Evolutionary conservation across 495 filamentous ascomycete genomes (phyloP), one percentile per base, ranked within the genome.

Genomic region (Immersiella caudata): DNA sequence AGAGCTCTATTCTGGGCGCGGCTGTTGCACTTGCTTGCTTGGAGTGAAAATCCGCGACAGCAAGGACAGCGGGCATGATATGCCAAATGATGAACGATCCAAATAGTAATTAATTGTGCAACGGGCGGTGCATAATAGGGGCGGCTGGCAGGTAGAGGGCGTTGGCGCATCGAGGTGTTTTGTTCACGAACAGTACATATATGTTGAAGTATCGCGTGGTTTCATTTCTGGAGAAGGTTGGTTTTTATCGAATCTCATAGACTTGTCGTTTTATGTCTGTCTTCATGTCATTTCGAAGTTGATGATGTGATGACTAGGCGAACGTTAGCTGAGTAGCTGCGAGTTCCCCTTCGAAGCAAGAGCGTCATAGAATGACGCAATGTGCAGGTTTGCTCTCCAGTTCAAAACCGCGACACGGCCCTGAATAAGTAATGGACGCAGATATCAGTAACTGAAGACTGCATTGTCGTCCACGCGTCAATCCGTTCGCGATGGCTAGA

Each of bases 1-100:
- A 90, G 77, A 88, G 86, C 68, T 86, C 86, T 6, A 75, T 90
- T 58, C 80, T 86, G 6, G 88, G 88, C 9, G 88, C 88, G 6
- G 88, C 88, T 0, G 86, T 90, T 6, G 85, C 86, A 21, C 79
- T 85, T 21, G 82, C 82, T 33, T 85, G 82, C 69, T 72, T 83
- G 11, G 68, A 77, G 22, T 60, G 36, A 65, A 25, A 2, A n/a
- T 14, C 16, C 29, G 11, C 11, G 40, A 46, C 5, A 12, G 14
- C 40, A 46, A 12, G 11, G 11, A 46, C 40, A n/a, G n/a, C n/a
- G n/a, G 40, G 14, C 40, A 46, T 46, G 40, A 46, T 5, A 36
- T 36, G n/a, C n/a, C 33, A 6, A 12, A 36, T 36, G 33, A 46
- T 18, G 40, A 18, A 46, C 40, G 40, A 46, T 4, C 16, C 11